Evolutionary conservation across 1,284 basidiomycete genomes (phyloP), one percentile per base, ranked within the genome.

Genomic region (Tetrapyrgos nigripes): DNA sequence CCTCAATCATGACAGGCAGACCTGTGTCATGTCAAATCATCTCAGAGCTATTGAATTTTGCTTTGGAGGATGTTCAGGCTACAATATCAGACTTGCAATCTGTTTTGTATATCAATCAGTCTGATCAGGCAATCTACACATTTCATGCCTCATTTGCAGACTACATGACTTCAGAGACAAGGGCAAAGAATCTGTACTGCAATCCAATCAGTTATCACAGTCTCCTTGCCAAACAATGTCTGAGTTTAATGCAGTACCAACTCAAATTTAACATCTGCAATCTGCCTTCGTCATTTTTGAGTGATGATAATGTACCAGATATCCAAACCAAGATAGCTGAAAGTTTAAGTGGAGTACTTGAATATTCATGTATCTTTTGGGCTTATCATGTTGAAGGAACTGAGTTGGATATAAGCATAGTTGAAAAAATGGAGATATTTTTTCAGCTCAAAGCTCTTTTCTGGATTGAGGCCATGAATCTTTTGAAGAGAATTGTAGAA

Each of bases 131-230:
- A n/a, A 35, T 47, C 17, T 47, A 51, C 14, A 52, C 29, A 1
- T 52, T 57, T 23, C 56, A 57, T 52, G 49, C 44, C 17, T 57
- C 56, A 17, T 57, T 57, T 52, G 21, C 43, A 17, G 56, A 57
- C 14, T 57, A 51, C n/a, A 17, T 57, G 8, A n/a, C n/a, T 19
- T 24, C 24, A 3, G 21, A 46, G 23, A 4, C 29, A 27, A 14
- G 21, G 23, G 47, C 40, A 17, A 14, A n/a, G 5, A 21, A 44
- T 13, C 19, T 28, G 2, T 19, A 43, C 19, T 19, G 10, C 26
- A 14, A 21, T 31, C 3, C 1, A n/a, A 17, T 54, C 4, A 19
- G 19, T 17, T 27, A 54, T 1, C n/a, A n/a, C 21, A 46, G 40
- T 29, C 19, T 23, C n/a, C 11, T 57, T 3, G 33, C 28, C 14